These are phyloP conservation scores for Gamsiella multidivaricata DNA, from an alignment of 192 early-diverging fungal species.

Conservation along the genomic window DNA sequence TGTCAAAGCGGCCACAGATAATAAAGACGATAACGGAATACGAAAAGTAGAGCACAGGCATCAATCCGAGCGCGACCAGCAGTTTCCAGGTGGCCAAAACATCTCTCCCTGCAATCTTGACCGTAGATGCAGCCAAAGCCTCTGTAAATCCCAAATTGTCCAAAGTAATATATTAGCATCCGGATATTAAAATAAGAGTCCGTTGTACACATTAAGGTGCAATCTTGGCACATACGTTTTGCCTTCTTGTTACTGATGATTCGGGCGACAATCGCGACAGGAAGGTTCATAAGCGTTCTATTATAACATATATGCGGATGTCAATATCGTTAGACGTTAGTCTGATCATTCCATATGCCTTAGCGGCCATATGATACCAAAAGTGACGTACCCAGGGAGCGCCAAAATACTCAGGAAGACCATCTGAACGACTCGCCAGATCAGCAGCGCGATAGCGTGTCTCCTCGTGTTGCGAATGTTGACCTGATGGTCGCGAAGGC, in stretches of 20 bases:
- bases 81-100: constrained; percentile 98
- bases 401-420: constrained; percentile 79
- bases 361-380: too few relatives aligned
- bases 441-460: constrained; percentile 73
- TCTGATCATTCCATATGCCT: too few relatives aligned
- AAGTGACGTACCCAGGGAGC: constrained; percentile 79
- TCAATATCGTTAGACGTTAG: too few relatives aligned
- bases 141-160: constrained; percentile 45
- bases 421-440: constrained; percentile 77
- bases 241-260: constrained; percentile 66
- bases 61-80: constrained; percentile 77
- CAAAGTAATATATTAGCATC: background rate
- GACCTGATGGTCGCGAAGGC: constrained; percentile 97
- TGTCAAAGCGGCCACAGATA: constrained; percentile 57
- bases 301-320: too few relatives aligned
- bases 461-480: constrained; percentile 79
- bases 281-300: constrained; percentile 68
- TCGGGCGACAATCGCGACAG: constrained; percentile 64
- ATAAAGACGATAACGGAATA: constrained; percentile 76
- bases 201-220: background rate
- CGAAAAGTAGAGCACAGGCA: constrained; percentile 77
- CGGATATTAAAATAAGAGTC: too few relatives aligned
- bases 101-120: constrained; percentile 95
- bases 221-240: constrained; percentile 41
- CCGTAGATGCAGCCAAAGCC: constrained; percentile 88